Evolutionary conservation across 768 basidiomycete genomes (phyloP).

Genomic region (Collybia nuda): DNA sequence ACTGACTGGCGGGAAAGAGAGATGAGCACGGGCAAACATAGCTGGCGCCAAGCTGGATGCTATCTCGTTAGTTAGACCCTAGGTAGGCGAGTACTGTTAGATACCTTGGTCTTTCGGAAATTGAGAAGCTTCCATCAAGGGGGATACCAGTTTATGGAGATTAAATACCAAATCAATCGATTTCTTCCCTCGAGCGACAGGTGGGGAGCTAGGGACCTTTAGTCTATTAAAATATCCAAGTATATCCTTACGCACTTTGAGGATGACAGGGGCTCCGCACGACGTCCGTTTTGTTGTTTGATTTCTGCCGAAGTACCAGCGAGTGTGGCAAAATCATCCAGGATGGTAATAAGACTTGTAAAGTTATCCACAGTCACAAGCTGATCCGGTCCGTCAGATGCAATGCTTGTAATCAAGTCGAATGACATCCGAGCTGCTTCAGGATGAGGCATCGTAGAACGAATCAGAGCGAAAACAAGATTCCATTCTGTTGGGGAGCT

Average conservation of each 20-base stretch:
- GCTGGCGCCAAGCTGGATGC: constrained; percentile 71
- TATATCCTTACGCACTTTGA: constrained; percentile 42
- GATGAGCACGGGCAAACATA: constrained; percentile 71
- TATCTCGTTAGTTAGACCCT: constrained; percentile 5
- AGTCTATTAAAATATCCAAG: neutral
- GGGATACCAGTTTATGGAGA: constrained; percentile 64
- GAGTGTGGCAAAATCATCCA: constrained; percentile 84
- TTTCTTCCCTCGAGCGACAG: constrained; percentile 76
- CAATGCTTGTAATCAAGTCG: constrained; percentile 69
- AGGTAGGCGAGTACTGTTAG: neutral
- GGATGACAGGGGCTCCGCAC: constrained; percentile 46
- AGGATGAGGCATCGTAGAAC: constrained; percentile 81
- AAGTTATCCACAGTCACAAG: constrained; percentile 78
- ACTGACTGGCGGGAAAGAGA: constrained; percentile 80
- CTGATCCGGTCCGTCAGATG: constrained; percentile 58
- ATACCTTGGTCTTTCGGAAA: constrained; percentile 43
- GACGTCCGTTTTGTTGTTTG: constrained; percentile 53
- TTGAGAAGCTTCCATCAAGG: constrained; percentile 51
- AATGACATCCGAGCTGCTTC: constrained; percentile 88
- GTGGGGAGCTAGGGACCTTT: constrained; percentile 55
- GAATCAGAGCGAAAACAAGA: constrained; percentile 82
- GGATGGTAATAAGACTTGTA: constrained; percentile 69
- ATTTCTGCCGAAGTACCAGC: constrained; percentile 62
- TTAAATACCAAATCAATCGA: constrained; percentile 80
- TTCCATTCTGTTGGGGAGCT: constrained; percentile 97